Conservation (phyloP, 345 rosid species). For the Cochlearia excelsa region DNA sequence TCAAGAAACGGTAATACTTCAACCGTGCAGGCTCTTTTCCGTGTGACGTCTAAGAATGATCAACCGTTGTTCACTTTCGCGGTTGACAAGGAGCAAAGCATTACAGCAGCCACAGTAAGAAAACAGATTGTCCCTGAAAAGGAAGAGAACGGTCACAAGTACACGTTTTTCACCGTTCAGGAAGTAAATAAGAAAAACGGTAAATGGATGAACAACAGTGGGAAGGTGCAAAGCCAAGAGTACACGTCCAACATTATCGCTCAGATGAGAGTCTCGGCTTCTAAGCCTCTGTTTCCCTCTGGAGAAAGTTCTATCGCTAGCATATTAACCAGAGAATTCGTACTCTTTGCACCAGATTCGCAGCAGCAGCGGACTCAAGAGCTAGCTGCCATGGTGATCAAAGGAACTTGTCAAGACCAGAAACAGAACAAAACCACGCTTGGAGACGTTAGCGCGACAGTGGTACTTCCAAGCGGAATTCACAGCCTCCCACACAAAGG, state of each 20-base stretch:
- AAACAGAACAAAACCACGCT: conserved; percentile 26
- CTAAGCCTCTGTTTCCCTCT: conserved; percentile 32
- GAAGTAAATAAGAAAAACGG: conserved; percentile 74
- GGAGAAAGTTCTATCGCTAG: conserved; percentile 35
- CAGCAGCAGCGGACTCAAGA: conserved; percentile 62
- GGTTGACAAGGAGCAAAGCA: conserved; percentile 62
- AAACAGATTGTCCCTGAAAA: conserved; percentile 41
- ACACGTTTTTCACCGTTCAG: conserved; percentile 66
- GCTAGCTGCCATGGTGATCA: conserved; percentile 82
- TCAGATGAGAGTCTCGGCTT: conserved; percentile 72
- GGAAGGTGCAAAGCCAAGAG: conserved; percentile 57
- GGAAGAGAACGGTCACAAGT: conserved; percentile 56
- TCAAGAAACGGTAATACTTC: conserved; percentile 11
- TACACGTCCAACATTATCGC: conserved; percentile 67
- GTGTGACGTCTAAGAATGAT: conserved; percentile 75
- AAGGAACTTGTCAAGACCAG: conserved; percentile 38
- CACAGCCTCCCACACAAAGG: conserved; percentile 84
- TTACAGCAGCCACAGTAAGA: conserved; percentile 80
- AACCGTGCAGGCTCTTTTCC: conserved; percentile 73
- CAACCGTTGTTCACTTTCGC: conserved; percentile 84
- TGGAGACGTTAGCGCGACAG: conserved; percentile 46
- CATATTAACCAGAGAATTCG: conserved; percentile 56
- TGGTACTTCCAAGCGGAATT: conserved; percentile 81
- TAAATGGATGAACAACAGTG: conserved; percentile 68
- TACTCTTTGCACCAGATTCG: conserved; percentile 54